Evolutionary conservation across 805 yeast species (phyloP).

Genomic region (Ogataea philodendri): DNA sequence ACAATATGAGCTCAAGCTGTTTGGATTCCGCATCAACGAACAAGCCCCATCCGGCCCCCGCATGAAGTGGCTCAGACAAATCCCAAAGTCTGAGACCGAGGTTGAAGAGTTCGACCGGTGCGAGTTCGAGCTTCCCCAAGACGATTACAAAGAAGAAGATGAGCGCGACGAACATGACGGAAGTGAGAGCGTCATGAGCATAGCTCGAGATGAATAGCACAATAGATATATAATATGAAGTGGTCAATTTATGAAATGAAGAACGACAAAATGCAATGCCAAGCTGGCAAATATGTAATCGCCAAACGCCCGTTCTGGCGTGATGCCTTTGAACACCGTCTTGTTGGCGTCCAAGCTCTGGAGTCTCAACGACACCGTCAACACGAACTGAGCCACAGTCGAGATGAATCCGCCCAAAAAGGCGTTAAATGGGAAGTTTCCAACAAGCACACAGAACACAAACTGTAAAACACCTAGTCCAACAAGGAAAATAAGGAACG

Average conservation of each 20-base stretch:
- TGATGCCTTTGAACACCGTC: conserved; percentile 24
- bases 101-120: conserved; percentile 61
- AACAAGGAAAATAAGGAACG: conserved; percentile 73
- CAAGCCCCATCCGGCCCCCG: conserved; percentile 81
- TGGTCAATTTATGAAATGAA: conserved; percentile 80
- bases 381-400: conserved; percentile 94
- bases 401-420: conserved; percentile 89
- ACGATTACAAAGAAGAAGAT: conserved; percentile 23
- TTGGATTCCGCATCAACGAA: conserved; percentile 84
- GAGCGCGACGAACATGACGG: conserved; percentile 29
- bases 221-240: conserved; percentile 5
- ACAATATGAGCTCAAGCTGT: conserved; percentile 69
- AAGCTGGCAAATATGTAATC: conserved; percentile 87
- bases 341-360: conserved; percentile 46
- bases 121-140: conserved; percentile 55
- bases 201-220: conserved; percentile 24
- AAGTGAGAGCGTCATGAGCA: conserved; percentile 36
- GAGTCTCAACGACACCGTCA: conserved; percentile 77
- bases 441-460: conserved; percentile 68
- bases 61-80: conserved; percentile 89
- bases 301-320: conserved; percentile 65
- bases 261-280: conserved; percentile 81
- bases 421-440: conserved; percentile 96
- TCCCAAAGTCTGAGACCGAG: conserved; percentile 64
- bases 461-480: conserved; percentile 76